Percentiles rank a stretch among this genome's conserved stretches.
Evolutionary conservation across 768 basidiomycete species (phyloP).

Genomic region (Cyclocybe cylindracea): DNA sequence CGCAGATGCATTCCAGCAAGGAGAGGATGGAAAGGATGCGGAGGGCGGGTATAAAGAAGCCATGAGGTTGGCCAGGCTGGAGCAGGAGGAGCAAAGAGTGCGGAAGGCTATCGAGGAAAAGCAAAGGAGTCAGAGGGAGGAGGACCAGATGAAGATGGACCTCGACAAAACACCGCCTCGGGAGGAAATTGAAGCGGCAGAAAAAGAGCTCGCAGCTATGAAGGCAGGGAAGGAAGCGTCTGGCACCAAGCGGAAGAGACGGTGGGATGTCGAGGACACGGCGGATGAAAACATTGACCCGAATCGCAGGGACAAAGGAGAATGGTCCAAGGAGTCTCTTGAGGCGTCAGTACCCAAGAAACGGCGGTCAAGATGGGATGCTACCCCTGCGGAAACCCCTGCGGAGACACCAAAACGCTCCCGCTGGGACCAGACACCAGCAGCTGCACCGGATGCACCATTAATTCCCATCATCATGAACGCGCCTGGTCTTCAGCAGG

Average conservation of each 20-base stretch:
- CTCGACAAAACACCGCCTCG: conserved; percentile 91
- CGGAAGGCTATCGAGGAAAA: conserved; percentile 86
- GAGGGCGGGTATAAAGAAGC: conserved; percentile 96
- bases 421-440: conserved; percentile 96
- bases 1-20: conserved; percentile 73
- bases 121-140: conserved; percentile 75
- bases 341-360: conserved; percentile 84
- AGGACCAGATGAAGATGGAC: conserved; percentile 78
- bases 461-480: conserved; percentile 88
- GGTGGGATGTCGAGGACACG: conserved; percentile 75
- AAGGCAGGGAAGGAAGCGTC: conserved; percentile 42
- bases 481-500: conserved; percentile 82
- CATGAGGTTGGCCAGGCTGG: conserved; percentile 87
- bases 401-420: conserved; percentile 83
- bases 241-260: conserved; percentile 70
- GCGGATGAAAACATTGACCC: conserved; percentile 68
- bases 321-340: conserved; percentile 76
- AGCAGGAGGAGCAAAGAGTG: conserved; percentile 91
- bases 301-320: conserved; percentile 56
- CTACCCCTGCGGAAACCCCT: conserved; percentile 76
- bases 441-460: conserved; percentile 58
- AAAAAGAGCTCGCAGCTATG: conserved; percentile 58
- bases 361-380: conserved; percentile 95
- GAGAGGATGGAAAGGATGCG: conserved; percentile 63
- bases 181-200: conserved; percentile 73